Evolutionary conservation across 2,329 filamentous ascomycete genomes (phyloP).

Genomic region (Scopulariopsis brevicaulis): DNA sequence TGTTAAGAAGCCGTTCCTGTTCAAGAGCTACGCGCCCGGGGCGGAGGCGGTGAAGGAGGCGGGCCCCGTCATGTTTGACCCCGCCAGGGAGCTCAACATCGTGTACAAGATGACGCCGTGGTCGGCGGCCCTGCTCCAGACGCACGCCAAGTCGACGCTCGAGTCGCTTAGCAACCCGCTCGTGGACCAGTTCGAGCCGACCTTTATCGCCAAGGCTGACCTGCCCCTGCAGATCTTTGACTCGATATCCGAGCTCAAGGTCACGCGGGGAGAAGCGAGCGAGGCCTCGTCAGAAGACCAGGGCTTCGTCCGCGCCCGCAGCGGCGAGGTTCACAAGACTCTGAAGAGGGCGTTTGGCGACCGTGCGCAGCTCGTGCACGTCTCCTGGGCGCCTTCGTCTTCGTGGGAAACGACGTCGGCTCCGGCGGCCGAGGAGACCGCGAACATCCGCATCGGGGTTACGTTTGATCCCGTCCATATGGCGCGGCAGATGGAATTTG

Average conservation of each 20-base stretch:
- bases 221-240: slow-evolving; percentile 45
- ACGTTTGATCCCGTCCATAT: slow-evolving; percentile 63
- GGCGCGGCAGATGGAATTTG: slow-evolving; percentile 71
- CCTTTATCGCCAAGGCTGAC: slow-evolving; percentile 61
- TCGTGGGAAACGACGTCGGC: slow-evolving; percentile 13
- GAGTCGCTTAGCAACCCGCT: slow-evolving; percentile 62
- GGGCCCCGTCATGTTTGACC: slow-evolving; percentile 69
- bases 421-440: slow-evolving; percentile 10
- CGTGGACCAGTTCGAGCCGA: slow-evolving; percentile 70
- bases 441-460: slow-evolving; percentile 50
- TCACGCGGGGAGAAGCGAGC: not conserved
- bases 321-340: slow-evolving; percentile 48
- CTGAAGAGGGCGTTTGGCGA: slow-evolving; percentile 65
- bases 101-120: slow-evolving; percentile 84
- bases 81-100: slow-evolving; percentile 62
- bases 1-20: slow-evolving; percentile 49
- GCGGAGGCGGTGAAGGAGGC: slow-evolving; percentile 26
- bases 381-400: slow-evolving; percentile 27
- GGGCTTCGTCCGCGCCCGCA: slow-evolving; percentile 31
- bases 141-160: slow-evolving; percentile 65
- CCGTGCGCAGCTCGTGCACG: slow-evolving; percentile 56
- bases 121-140: slow-evolving; percentile 64
- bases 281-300: slow-evolving; percentile 14
- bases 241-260: slow-evolving; percentile 21
- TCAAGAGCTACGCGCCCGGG: slow-evolving; percentile 31